Base-by-base conservation (phyloP, 129 eudicot species). In the Cynara cardunculus region DNA sequence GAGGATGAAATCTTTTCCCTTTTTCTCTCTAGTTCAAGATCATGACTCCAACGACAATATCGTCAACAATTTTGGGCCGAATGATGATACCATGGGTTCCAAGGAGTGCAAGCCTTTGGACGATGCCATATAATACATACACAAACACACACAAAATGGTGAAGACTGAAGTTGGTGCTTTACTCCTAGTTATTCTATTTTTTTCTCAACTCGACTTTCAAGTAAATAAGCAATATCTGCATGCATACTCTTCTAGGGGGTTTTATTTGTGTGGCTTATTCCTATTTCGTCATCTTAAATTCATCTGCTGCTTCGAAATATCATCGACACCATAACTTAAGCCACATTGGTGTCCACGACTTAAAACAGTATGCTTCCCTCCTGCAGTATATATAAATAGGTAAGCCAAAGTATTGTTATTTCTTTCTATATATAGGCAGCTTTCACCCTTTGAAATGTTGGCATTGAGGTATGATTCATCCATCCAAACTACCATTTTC, bases 11-110 rank as follows among this genome's bases (percentile, higher is more conserved):
- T 56, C 24, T 1, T n/a, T 16, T 49, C 62, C 22, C 22, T 13
- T 0, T 44, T 18, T 44, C 56, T 12, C 56, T 1, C 2, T 16
- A 49, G 22, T 41, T n/a, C 79, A 73, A 64, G 67, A 65, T n/a
- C n/a, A n/a, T 19, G 67, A 81, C 75, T 64, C 69, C 14, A 39
- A 24, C 27, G 56, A 28, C 84, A 65, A 37, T 61, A 72, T 70
- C 26, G 4, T 24, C 59, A 59, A 10, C 7, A 37, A 3, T 62
- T 62, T 39, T 2, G 26, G 11, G 34, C 73, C 34, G n/a, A n/a
- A n/a, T n/a, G n/a, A n/a, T n/a, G n/a, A n/a, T n/a, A n/a, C n/a
- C n/a, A n/a, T n/a, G n/a, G n/a, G n/a, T n/a, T n/a, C n/a, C n/a
- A n/a, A n/a, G n/a, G n/a, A n/a, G n/a, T n/a, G n/a, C n/a, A n/a